Base-by-base conservation (phyloP, 306 rosid species). In the Chamaecrista fasciculata region DNA sequence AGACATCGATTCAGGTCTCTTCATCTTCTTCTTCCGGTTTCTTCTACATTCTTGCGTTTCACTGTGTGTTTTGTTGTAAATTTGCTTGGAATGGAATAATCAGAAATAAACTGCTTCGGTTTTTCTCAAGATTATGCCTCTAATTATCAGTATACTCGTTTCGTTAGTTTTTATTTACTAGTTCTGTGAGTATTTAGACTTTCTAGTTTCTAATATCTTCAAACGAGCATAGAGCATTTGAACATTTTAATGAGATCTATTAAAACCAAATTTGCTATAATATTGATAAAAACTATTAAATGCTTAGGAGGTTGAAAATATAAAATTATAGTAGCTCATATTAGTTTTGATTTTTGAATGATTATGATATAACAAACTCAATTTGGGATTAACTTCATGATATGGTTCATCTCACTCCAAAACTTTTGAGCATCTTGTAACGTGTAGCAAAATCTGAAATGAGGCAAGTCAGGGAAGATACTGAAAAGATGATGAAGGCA, bases 1-100 rank as follows among this genome's bases (percentile, higher is more conserved):
- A 31, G 97, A 90, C 77, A 83, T 86, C 49, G 60, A 50, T 28
- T 80, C 88, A 65, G 98, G 97, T 89, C 15, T 39, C 65, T 29
- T 74, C 49, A 8, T 57, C 63, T 16, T 74, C 49, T 16, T 57
- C 63, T 16, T 4, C 39, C 21, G 12, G 42, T 29, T 29, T 31
- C 42, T 51, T 48, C 69, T 60, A 74, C 70, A 3, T 6, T 11
- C 19, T 28, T 52, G 5, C 20, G 2, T 25, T 71, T 61, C 28
- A 33, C 48, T 28, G n/a, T 58, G n/a, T 4, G 10, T 56, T 12
- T 34, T 1, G 34, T 1, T 11, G 16, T 57, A 29, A 57, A 7
- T 29, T 29, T 57, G 0, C 62, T 57, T 0, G 23, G 23, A 57
- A 15, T 26, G 37, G 14, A 31, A 10, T 8, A 31, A 31, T 58